phyloP scores from a whole-genome alignment of 768 basidiomycete genomes.

The Tubosaeta sp. region DNA sequence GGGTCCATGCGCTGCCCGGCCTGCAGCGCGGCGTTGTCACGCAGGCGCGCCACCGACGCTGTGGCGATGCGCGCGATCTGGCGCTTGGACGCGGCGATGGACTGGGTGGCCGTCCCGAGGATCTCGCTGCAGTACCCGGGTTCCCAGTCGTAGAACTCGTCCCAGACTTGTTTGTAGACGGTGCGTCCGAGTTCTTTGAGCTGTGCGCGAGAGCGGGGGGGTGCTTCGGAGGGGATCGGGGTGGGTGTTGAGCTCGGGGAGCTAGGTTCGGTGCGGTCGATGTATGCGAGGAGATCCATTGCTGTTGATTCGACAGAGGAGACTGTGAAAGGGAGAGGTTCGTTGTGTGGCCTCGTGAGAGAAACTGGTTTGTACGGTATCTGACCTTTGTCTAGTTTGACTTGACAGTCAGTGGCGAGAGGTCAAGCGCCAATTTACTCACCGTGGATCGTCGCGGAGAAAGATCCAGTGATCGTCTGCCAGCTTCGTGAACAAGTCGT shows the following conservation, averaged over 20 bases:
- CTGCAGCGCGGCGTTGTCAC: background rate
- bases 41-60: slow-evolving; percentile 3
- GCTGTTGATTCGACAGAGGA: too few species aligned
- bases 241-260: slow-evolving; percentile 5
- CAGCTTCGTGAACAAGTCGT: background rate
- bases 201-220: background rate
- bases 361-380: too few species aligned
- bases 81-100: slow-evolving; percentile 4
- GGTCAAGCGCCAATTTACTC: too few species aligned
- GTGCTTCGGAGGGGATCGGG: background rate
- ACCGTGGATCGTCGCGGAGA: background rate
- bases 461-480: background rate
- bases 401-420: too few species aligned
- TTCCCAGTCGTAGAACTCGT: slow-evolving; percentile 47
- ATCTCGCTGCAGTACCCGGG: slow-evolving; percentile 24
- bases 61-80: slow-evolving; percentile 14
- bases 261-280: slow-evolving; percentile 24
- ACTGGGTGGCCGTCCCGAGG: slow-evolving; percentile 16
- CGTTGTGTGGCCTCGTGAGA: background rate
- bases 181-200: slow-evolving; percentile 23
- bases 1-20: background rate
- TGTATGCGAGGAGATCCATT: slow-evolving; percentile 17
- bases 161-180: slow-evolving; percentile 39
- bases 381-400: too few species aligned
- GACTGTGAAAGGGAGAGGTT: background rate